Percentiles rank a stretch among this genome's conserved stretches.
phyloP scores from a whole-genome alignment of 306 rosid genomes.

The Begonia peltatifolia region DNA sequence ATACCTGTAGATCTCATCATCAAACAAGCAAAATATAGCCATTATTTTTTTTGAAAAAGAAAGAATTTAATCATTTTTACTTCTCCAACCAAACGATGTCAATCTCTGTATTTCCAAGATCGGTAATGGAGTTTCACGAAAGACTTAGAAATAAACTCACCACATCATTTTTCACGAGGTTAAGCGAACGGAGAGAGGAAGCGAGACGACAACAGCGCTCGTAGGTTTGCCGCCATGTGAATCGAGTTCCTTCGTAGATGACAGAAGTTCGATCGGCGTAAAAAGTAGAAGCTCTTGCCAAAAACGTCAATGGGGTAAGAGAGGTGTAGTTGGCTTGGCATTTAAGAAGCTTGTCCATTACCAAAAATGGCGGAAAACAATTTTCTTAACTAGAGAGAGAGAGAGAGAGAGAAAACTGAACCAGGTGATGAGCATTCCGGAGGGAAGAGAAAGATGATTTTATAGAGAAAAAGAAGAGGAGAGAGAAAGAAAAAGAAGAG shows the following conservation, averaged over 20 bases:
- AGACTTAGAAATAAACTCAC: conserved; percentile 23
- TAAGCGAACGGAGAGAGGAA: conserved; percentile 56
- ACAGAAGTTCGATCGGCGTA: conserved; percentile 50
- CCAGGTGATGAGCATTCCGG: background rate
- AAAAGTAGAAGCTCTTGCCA: conserved; percentile 44
- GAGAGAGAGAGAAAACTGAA: background rate
- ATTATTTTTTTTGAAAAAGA: too few relatives aligned
- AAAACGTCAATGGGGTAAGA: conserved; percentile 55
- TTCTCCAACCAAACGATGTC: too few relatives aligned
- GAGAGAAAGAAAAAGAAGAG: background rate
- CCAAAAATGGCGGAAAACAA: too few relatives aligned
- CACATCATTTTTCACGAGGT: conserved; percentile 34
- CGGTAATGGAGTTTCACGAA: background rate
- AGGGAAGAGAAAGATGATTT: background rate
- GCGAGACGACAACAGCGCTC: conserved; percentile 76
- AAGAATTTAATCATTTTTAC: too few relatives aligned
- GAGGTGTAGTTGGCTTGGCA: conserved; percentile 45
- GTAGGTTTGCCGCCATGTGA: conserved; percentile 72
- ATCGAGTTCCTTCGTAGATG: conserved; percentile 38
- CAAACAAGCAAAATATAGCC: background rate
- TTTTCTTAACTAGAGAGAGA: background rate
- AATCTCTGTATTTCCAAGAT: too few relatives aligned
- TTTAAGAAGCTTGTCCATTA: conserved; percentile 45
- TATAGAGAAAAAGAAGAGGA: background rate
- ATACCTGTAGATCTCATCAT: conserved; percentile 38